These are phyloP conservation scores for Phytophthora brassicae DNA, from an alignment of 352 stramenopile species.

Conservation along the genomic window DNA sequence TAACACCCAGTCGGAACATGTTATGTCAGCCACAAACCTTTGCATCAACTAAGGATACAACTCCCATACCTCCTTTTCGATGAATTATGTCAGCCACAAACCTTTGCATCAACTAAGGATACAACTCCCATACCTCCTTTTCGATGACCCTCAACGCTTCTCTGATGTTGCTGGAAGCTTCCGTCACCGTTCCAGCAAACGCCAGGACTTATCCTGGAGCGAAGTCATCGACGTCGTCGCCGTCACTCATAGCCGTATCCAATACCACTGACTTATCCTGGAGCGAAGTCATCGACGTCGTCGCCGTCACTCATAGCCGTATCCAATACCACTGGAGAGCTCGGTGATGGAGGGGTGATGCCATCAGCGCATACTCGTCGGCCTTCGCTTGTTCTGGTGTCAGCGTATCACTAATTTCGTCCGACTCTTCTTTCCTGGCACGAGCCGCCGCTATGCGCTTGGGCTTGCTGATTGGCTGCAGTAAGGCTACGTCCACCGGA, in stretches of 20 bases:
- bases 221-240: background rate
- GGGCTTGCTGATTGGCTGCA: background rate
- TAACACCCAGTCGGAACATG: slow-evolving; percentile 2
- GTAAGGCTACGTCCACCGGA: background rate
- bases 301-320: background rate
- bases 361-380: background rate
- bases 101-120: slow-evolving; percentile 1
- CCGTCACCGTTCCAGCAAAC: background rate
- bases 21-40: background rate
- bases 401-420: background rate
- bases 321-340: background rate
- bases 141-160: background rate
- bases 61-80: too few species aligned
- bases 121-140: slow-evolving; percentile 4
- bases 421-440: background rate
- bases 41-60: slow-evolving; percentile 3
- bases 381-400: background rate
- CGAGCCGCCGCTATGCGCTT: background rate
- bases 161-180: slow-evolving; percentile 5
- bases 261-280: background rate
- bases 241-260: background rate
- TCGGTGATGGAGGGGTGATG: background rate
- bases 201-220: background rate
- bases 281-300: background rate
- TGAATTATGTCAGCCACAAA: slow-evolving; percentile 1